A percentile compares a stretch with the other conserved stretches of the same genome.
Evolutionary conservation across 805 yeast species (phyloP).

Genomic region (Suhomyces xylopsoci): DNA sequence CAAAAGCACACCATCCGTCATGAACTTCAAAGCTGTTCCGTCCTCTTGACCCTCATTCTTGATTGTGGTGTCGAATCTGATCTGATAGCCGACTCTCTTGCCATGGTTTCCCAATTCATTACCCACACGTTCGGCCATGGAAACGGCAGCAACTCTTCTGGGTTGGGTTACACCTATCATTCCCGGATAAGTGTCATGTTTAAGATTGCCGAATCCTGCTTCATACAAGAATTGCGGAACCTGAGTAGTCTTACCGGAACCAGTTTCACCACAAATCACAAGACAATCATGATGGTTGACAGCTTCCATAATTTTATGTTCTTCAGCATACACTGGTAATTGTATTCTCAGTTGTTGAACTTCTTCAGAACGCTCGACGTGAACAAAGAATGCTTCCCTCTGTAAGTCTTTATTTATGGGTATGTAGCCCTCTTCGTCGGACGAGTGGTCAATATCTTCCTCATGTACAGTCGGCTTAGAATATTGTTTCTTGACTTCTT

Average conservation of each 20-base stretch:
- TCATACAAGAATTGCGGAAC: constrained; percentile 95
- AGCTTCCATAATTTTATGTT: constrained; percentile 93
- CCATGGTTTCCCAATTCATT: constrained; percentile 74
- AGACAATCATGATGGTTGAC: constrained; percentile 88
- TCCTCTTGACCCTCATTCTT: constrained; percentile 43
- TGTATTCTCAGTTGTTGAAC: constrained; percentile 67
- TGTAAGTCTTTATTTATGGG: constrained; percentile 52
- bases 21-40: constrained; percentile 73
- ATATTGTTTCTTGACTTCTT: constrained; percentile 42
- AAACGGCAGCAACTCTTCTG: constrained; percentile 89
- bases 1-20: constrained; percentile 92
- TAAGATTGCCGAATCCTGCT: constrained; percentile 79
- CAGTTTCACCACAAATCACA: constrained; percentile 95
- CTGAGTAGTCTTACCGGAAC: constrained; percentile 98
- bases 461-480: constrained; percentile 53
- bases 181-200: constrained; percentile 61
- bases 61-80: constrained; percentile 72
- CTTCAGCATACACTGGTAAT: constrained; percentile 88
- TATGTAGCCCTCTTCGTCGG: constrained; percentile 58
- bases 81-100: constrained; percentile 71
- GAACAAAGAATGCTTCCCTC: constrained; percentile 65
- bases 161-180: constrained; percentile 97
- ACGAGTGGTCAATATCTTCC: constrained; percentile 71
- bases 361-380: constrained; percentile 60
- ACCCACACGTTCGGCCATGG: constrained; percentile 82